Conservation (phyloP, 805 yeast species). For the Saccharomycopsis synnaedendra region DNA sequence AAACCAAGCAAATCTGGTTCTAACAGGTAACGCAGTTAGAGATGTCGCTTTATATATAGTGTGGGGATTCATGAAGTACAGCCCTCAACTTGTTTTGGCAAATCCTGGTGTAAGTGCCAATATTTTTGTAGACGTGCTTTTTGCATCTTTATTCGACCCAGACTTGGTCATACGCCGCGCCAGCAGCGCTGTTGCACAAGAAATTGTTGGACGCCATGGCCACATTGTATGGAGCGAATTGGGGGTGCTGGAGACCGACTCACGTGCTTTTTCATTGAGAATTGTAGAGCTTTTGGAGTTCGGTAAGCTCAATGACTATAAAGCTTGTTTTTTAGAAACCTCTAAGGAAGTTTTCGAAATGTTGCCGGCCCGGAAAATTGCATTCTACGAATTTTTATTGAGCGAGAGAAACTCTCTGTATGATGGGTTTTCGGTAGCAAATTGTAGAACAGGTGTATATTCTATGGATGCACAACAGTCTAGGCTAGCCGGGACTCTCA, state of each 20-base stretch:
- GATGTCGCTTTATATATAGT: slow-evolving; percentile 77
- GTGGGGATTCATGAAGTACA: slow-evolving; percentile 61
- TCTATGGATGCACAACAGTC: slow-evolving; percentile 32
- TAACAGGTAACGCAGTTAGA: slow-evolving; percentile 58
- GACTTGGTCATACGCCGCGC: slow-evolving; percentile 73
- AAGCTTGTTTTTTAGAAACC: slow-evolving; percentile 29
- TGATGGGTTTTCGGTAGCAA: neutral
- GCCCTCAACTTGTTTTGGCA: slow-evolving; percentile 17
- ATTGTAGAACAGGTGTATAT: slow-evolving; percentile 20
- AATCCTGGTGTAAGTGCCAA: slow-evolving; percentile 17
- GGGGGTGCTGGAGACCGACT: slow-evolving; percentile 15
- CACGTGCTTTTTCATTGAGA: slow-evolving; percentile 30
- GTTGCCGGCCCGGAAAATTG: slow-evolving; percentile 2
- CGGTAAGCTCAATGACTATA: slow-evolving; percentile 32
- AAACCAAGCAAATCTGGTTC: slow-evolving; percentile 30
- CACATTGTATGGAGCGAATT: slow-evolving; percentile 23
- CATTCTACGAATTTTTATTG: slow-evolving; percentile 9
- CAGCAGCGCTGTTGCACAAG: slow-evolving; percentile 80
- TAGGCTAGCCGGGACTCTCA: slow-evolving; percentile 29
- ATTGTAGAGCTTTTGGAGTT: slow-evolving; percentile 53
- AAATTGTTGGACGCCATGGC: slow-evolving; percentile 69
- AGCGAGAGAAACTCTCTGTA: neutral
- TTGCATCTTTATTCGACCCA: slow-evolving; percentile 53
- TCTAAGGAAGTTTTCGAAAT: slow-evolving; percentile 19
- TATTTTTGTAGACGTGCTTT: slow-evolving; percentile 28